These are phyloP conservation scores for Echium plantagineum DNA, from an alignment of 257 asterid species.

Conservation along the genomic window DNA sequence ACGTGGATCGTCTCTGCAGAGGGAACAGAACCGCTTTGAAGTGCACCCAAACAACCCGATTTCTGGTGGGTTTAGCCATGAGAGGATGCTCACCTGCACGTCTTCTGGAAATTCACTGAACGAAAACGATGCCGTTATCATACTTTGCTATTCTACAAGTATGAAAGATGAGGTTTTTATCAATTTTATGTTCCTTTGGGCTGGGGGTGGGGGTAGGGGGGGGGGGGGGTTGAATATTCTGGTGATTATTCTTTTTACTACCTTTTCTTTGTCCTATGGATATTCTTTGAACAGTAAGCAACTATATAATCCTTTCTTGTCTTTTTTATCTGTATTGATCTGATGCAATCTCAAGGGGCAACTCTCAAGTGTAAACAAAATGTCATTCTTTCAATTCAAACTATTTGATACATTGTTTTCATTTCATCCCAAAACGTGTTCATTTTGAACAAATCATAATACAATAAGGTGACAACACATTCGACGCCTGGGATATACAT, in stretches of 20 bases:
- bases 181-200: no score
- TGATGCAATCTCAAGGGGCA: no score
- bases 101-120: constrained; percentile 91
- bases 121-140: constrained; percentile 9
- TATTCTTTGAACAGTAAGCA: neutral
- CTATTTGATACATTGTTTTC: neutral
- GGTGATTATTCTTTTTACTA: constrained; percentile 9
- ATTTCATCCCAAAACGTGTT: neutral
- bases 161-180: neutral
- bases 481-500: neutral
- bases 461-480: neutral
- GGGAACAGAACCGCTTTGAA: constrained; percentile 44
- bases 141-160: neutral
- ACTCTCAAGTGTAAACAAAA: no score
- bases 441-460: neutral
- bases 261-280: neutral
- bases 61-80: constrained; percentile 60
- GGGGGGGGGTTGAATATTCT: neutral
- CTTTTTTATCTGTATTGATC: no score
- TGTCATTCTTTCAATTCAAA: neutral
- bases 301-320: neutral
- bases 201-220: neutral
- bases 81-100: constrained; percentile 75
- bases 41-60: constrained; percentile 67
- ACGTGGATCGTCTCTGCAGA: constrained; percentile 60